Evolutionary conservation across 2,329 filamentous ascomycete genomes (phyloP).

Genomic region (Hymenotorrendiella dingleyae): DNA sequence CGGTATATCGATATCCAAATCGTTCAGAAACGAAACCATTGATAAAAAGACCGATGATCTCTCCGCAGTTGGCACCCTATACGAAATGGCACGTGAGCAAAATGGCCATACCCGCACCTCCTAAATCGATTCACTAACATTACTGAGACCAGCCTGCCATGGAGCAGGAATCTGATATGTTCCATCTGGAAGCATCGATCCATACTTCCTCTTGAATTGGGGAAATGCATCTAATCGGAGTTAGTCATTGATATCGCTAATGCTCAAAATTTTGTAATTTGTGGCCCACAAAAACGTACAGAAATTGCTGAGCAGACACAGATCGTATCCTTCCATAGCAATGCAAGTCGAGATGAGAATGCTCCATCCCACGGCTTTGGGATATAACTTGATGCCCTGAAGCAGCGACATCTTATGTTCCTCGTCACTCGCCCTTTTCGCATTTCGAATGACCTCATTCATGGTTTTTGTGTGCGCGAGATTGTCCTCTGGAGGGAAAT

Average conservation of each 20-base stretch:
- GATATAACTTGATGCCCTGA: constrained; percentile 76
- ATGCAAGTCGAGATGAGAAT: constrained; percentile 86
- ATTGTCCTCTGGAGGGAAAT: constrained; percentile 22
- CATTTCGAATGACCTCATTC: constrained; percentile 33
- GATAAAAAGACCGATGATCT: constrained; percentile 44
- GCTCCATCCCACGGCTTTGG: constrained; percentile 80
- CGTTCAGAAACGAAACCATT: constrained; percentile 45
- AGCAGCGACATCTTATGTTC: constrained; percentile 65
- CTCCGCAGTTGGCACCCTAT: constrained; percentile 29
- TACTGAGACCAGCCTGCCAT: constrained; percentile 33
- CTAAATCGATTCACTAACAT: constrained; percentile 13
- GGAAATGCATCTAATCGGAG: constrained; percentile 22
- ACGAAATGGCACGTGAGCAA: constrained; percentile 1
- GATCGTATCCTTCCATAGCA: constrained; percentile 85
- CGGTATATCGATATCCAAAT: constrained; percentile 46
- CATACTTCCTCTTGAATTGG: constrained; percentile 34
- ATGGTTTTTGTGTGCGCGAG: constrained; percentile 21
- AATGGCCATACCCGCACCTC: background rate
- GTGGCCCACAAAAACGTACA: constrained; percentile 21
- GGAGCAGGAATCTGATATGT: constrained; percentile 30
- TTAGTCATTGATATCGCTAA: background rate
- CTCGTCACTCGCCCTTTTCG: constrained; percentile 49
- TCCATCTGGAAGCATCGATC: constrained; percentile 26
- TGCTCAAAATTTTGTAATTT: constrained; percentile 1
- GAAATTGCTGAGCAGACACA: constrained; percentile 35